phyloP scores from a whole-genome alignment of 2,329 filamentous ascomycete genomes.

The Neonectria neomacrospora region DNA sequence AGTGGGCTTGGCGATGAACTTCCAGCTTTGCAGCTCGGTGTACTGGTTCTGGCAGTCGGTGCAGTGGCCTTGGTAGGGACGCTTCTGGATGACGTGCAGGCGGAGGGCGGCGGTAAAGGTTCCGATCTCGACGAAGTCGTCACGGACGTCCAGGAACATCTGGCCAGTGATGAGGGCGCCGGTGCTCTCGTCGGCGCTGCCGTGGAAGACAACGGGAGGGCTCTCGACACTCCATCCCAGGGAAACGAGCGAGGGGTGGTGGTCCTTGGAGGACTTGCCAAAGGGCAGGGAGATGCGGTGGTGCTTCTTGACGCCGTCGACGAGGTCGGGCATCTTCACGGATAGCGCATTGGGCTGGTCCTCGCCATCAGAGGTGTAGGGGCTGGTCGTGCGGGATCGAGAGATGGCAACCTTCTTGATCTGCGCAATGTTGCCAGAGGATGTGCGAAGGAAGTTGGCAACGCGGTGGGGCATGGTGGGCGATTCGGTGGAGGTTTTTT shows the following conservation, averaged over 20 bases:
- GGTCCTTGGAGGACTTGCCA: conserved; percentile 57
- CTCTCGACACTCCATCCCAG: conserved; percentile 79
- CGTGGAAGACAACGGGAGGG: conserved; percentile 86
- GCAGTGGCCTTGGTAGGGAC: conserved; percentile 84
- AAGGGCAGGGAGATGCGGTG: conserved; percentile 56
- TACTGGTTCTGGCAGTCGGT: conserved; percentile 76
- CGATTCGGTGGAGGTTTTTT: conserved; percentile 14
- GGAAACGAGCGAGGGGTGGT: conserved; percentile 54
- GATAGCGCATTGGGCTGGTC: conserved; percentile 44
- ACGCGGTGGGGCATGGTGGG: conserved; percentile 67
- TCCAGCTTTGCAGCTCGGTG: conserved; percentile 82
- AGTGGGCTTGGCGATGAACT: conserved; percentile 72
- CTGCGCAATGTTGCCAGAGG: conserved; percentile 64
- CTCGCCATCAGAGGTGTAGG: conserved; percentile 51
- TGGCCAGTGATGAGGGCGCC: conserved; percentile 89
- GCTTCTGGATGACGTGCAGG: conserved; percentile 79
- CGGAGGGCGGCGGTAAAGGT: conserved; percentile 78
- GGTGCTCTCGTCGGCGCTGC: conserved; percentile 76
- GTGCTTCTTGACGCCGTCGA: conserved; percentile 55
- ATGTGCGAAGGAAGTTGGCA: conserved; percentile 66
- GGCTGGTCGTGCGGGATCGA: conserved; percentile 48
- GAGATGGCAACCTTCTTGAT: conserved; percentile 55
- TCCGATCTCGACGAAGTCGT: conserved; percentile 74
- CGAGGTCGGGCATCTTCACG: conserved; percentile 54
- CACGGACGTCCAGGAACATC: conserved; percentile 77